phyloP scores from a whole-genome alignment of 1,284 basidiomycete species.

The Cystobasidium pallidum region DNA sequence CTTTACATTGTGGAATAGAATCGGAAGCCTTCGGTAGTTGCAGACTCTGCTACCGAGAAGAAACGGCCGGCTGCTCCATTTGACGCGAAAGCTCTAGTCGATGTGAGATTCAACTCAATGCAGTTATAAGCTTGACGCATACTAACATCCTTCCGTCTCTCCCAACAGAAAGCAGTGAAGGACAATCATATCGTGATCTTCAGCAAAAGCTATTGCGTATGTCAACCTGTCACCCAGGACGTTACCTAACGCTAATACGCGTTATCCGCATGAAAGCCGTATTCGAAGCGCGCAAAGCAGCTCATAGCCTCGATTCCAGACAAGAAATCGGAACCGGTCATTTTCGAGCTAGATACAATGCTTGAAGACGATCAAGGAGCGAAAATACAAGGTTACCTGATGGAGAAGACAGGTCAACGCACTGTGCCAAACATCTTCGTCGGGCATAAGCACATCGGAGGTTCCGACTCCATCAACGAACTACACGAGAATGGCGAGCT shows the following conservation, averaged over 20 bases:
- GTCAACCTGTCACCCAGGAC: background rate
- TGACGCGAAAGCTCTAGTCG: slow-evolving; percentile 29
- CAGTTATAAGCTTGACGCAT: no score
- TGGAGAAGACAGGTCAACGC: slow-evolving; percentile 57
- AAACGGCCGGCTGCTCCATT: slow-evolving; percentile 11
- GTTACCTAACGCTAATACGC: background rate
- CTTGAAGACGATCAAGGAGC: slow-evolving; percentile 50
- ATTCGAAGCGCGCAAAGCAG: slow-evolving; percentile 56
- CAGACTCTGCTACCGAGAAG: slow-evolving; percentile 14
- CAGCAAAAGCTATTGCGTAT: slow-evolving; percentile 54
- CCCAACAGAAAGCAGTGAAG: slow-evolving; percentile 54
- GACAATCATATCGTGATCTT: slow-evolving; percentile 57
- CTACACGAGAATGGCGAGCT: slow-evolving; percentile 39
- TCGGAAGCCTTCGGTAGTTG: slow-evolving; percentile 35
- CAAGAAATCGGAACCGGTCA: slow-evolving; percentile 53
- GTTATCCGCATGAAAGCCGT: slow-evolving; percentile 43
- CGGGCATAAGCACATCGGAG: slow-evolving; percentile 56
- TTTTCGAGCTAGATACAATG: slow-evolving; percentile 57
- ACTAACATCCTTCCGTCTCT: background rate
- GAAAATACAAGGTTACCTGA: slow-evolving; percentile 55
- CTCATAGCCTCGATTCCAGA: slow-evolving; percentile 54
- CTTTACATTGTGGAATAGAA: slow-evolving; percentile 12
- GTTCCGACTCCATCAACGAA: slow-evolving; percentile 52
- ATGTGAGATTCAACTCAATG: no score
- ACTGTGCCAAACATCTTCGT: slow-evolving; percentile 60